Base-by-base conservation (phyloP, 768 basidiomycete species). In the Rhizopogon rudus region DNA sequence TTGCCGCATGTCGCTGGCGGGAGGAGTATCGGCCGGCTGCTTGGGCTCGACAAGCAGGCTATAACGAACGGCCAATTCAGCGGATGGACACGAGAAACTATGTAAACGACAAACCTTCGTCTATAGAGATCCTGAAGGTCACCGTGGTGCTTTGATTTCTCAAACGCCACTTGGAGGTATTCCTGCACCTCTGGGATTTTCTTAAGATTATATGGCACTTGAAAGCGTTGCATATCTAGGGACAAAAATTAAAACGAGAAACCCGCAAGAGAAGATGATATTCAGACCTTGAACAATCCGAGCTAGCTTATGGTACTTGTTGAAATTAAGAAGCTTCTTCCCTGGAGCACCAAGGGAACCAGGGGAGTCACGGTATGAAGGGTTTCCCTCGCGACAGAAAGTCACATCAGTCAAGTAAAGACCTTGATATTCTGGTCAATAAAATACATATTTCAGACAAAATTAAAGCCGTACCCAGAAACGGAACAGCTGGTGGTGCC, bases 341-440 rank as follows among this genome's bases (percentile, higher is more conserved):
- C 80, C 80, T 1, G 87, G 77, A 52, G 84, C 84, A 54, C 82
- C 69, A 0, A 93, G 90, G 5, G 94, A 91, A 54, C 82, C 69
- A 0, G 93, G 90, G 5, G 94, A 91, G 14, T 84, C 81, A 60
- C 96, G 81, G 62, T 87, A 77, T 13, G 90, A 87, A 14, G 91
- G 88, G 67, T 98, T 98, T 17, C 96, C 96, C 65, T 98, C 96
- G 40, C 90, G 84, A 66, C 93, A 96, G 71, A 98, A 98, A 6
- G 93, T 98, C 56, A 97, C 80, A 69, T 95, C 93, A 9, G 93
- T 93, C 58, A 95, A 74, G 69, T 93, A 94, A 37, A 93, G 75
- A 48, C 89, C 90, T 91, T 56, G 7, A 52, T 39, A 62, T 61
- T 51, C 55, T 56, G 40, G 29, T 39, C 43, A n/a, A 42, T 5